These are phyloP conservation scores for Podila clonocystis DNA, from an alignment of 192 early-diverging fungal genomes.

Conservation along the genomic window DNA sequence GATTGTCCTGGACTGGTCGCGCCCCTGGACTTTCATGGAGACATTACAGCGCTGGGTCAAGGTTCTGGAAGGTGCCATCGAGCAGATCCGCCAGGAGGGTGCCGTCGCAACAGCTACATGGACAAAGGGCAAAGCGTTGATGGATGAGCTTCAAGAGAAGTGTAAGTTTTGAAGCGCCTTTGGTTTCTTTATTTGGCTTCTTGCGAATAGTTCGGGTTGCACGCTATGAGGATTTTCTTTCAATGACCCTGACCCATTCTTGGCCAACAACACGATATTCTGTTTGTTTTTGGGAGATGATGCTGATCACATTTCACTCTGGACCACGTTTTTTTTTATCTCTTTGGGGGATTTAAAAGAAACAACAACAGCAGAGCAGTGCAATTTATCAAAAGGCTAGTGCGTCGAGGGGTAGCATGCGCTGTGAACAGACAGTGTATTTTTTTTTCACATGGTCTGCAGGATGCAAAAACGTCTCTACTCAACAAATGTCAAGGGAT, in stretches of 20 bases:
- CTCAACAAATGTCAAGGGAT: too few relatives aligned
- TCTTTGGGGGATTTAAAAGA: background rate
- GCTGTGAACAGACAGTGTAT: too few relatives aligned
- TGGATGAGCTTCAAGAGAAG: conserved; percentile 77
- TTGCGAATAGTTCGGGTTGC: background rate
- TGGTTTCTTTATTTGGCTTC: background rate
- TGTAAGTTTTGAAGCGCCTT: conserved; percentile 42
- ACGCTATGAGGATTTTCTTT: background rate
- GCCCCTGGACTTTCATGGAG: conserved; percentile 89
- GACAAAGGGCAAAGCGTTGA: conserved; percentile 71
- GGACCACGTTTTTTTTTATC: conserved; percentile 4
- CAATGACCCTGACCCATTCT: background rate
- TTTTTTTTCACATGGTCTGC: too few relatives aligned
- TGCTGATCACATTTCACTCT: conserved; percentile 41
- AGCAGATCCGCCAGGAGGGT: conserved; percentile 64
- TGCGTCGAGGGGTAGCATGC: too few relatives aligned
- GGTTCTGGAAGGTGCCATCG: conserved; percentile 68
- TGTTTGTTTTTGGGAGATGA: conserved; percentile 8
- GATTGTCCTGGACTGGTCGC: conserved; percentile 90
- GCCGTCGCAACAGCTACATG: conserved; percentile 57
- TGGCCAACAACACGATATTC: background rate
- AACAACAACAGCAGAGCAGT: conserved; percentile 1
- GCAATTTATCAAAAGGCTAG: background rate
- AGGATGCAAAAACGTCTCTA: too few relatives aligned
- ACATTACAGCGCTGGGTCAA: conserved; percentile 82